Conservation (phyloP, 148 eudicot species). For the Spergularia bocconei region DNA sequence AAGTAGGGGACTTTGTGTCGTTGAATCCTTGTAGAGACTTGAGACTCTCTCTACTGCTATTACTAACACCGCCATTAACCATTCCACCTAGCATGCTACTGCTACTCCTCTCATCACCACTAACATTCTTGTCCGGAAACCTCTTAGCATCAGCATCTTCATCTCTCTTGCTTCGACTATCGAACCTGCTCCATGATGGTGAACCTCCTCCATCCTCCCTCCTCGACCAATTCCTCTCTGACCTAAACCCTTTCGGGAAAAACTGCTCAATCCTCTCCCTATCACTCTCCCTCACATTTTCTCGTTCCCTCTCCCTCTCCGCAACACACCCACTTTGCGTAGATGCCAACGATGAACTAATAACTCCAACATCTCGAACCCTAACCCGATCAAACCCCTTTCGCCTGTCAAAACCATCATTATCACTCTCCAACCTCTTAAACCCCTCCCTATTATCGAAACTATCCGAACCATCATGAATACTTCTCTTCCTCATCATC, state of each 20-base stretch:
- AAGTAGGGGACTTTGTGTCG: constrained; percentile 67
- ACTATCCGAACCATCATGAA: constrained; percentile 26
- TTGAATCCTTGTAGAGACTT: constrained; percentile 54
- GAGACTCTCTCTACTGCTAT: constrained; percentile 34
- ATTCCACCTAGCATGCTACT: constrained; percentile 38
- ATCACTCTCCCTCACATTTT: constrained; percentile 19
- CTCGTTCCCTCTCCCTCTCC: constrained; percentile 38
- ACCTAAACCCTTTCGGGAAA: constrained; percentile 83
- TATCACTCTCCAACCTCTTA: constrained; percentile 72
- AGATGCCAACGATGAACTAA: constrained; percentile 50
- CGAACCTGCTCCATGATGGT: constrained; percentile 82
- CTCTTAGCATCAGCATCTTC: constrained; percentile 57
- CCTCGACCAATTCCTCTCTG: constrained; percentile 84
- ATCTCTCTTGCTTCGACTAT: constrained; percentile 56
- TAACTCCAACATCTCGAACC: constrained; percentile 48
- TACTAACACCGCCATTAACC: constrained; percentile 43
- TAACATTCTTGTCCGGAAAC: constrained; percentile 40
- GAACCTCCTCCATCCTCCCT: constrained; percentile 59
- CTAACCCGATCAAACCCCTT: constrained; percentile 65
- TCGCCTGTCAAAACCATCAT: constrained; percentile 59
- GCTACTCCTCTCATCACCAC: constrained; percentile 38
- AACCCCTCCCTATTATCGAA: constrained; percentile 61
- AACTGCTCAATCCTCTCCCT: constrained; percentile 68
- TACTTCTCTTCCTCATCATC: constrained; percentile 34
- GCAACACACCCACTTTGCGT: constrained; percentile 60